Evolutionary conservation across 2,329 filamentous ascomycete genomes (phyloP), one percentile per base, ranked within the genome.

Genomic region (Colletotrichum lindemuthianum): DNA sequence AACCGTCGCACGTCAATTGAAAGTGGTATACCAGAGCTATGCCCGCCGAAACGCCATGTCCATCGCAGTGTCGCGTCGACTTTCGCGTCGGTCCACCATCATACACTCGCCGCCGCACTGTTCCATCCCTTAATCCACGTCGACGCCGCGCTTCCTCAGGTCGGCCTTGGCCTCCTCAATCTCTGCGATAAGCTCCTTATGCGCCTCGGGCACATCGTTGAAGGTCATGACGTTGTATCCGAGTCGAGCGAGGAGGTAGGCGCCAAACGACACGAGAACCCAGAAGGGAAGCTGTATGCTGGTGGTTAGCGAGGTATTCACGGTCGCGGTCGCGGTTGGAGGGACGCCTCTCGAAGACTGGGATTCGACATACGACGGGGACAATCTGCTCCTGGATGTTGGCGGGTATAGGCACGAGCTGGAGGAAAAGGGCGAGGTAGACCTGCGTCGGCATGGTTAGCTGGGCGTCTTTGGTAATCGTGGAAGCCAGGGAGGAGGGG

Each of bases 221-320:
- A 99, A 99, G 61, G 93, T 97, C 76, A 97, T 85, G 72, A 99
- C 92, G 69, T 96, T 96, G 82, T 89, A 91, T 72, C 96, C 96
- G 67, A 99, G 90, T 72, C 93, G 92, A 82, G 91, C 93, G 69
- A 99, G 90, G 16, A 99, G 90, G 80, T 93, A 94, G 68, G 94
- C 91, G 78, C 94, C 96, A 75, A 98, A 94, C 24, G 92, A 89
- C 70, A 99, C 92, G 71, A 98, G 84, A 50, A 88, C 88, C 92
- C 95, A 99, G 82, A 97, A 92, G 60, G 96, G 96, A 51, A 98
- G 87, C 94, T 97, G 70, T 47, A 33, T 6, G 6, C 12, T 6
- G 15, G 24, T 43, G 36, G 44, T 68, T 59, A 68, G 66, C 36
- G 36, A 41, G 16, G 37, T 40, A n/a, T 40, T 24, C 37, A 40